Evolutionary conservation across 192 early-diverging fungal species (phyloP), one percentile per base, ranked within the genome.

Genomic region (Polychytrium aggregatum): DNA sequence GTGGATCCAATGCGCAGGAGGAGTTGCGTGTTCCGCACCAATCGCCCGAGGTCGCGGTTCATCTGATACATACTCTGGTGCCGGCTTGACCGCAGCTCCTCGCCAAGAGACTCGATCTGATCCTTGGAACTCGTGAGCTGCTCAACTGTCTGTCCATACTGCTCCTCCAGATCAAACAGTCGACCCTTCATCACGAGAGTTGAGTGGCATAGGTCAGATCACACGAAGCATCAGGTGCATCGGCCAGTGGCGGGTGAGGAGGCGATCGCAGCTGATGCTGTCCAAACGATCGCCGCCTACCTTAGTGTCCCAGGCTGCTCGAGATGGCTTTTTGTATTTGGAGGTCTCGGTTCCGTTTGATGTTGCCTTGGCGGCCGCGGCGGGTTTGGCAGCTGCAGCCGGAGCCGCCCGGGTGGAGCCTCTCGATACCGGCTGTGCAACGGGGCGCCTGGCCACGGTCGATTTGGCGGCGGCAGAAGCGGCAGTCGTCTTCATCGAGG

Each of bases 141-240:
- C 13, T 39, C 21, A 6, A 47, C 35, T 16, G 58, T 68, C 13
- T 67, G 50, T 33, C 70, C 71, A 24, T 71, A 58, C 25, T 67
- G 64, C 56, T 86, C 67, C 55, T 91, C 85, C 64, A 88, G 71
- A 62, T 91, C 88, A 48, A 81, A 65, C 3, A 91, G 62, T n/a
- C 86, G 72, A 1, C 88, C 88, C 50, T 85, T 37, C n/a, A 11
- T 8, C n/a, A 28, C 25, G 41, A 60, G 39, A 41, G 1, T 24
- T 1, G n/a, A 14, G 9, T 7, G 10, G 44, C 41, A 18, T 62
- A 11, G 17, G 14, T 49, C 1, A n/a, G n/a, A 18, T 5, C n/a
- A 29, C 14, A 31, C 2, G 8, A 30, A 53, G 9, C 31, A 27
- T 6, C 47, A 37, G 55, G 4, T 5, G 48, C 10, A 20, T 11